Percentiles rank a stretch among this genome's conserved stretches.
Conservation (phyloP, 257 asterid species). For the Ballota nigra region DNA sequence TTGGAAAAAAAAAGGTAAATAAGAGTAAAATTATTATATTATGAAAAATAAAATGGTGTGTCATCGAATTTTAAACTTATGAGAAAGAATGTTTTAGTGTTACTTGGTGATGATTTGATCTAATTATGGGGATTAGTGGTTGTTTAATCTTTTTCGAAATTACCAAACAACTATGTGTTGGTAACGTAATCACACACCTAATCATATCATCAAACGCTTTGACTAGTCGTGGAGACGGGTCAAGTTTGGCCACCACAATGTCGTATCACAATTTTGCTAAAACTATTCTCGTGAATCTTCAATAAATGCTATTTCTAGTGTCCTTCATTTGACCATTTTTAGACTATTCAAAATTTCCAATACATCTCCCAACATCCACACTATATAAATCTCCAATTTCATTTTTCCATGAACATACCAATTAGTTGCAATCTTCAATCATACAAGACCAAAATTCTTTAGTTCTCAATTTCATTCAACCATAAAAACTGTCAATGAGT, state of each 20-base stretch:
- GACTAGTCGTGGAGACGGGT: conserved; percentile 12
- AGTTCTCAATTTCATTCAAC: not conserved
- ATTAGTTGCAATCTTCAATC: conserved; percentile 6
- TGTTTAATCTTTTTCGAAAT: too few relatives aligned
- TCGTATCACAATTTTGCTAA: not conserved
- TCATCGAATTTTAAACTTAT: too few relatives aligned
- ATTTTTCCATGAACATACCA: conserved; percentile 12
- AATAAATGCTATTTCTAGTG: not conserved
- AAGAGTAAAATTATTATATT: too few relatives aligned
- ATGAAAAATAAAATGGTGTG: too few relatives aligned
- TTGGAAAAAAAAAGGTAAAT: too few relatives aligned
- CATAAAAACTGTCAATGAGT: conserved; percentile 29
- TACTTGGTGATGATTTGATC: too few relatives aligned
- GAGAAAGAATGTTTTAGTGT: too few relatives aligned
- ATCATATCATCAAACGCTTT: not conserved
- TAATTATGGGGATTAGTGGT: too few relatives aligned
- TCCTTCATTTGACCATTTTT: not conserved
- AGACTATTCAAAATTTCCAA: not conserved
- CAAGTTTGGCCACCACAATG: conserved; percentile 18
- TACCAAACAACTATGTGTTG: too few relatives aligned
- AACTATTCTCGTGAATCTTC: not conserved
- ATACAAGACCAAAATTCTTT: not conserved
- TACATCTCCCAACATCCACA: not conserved
- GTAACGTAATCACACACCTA: not conserved
- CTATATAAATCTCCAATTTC: conserved; percentile 26